Percentiles rank a stretch among this genome's conserved stretches.
phyloP scores from a whole-genome alignment of 2,329 filamentous ascomycete species.

The Septoria petroselini region DNA sequence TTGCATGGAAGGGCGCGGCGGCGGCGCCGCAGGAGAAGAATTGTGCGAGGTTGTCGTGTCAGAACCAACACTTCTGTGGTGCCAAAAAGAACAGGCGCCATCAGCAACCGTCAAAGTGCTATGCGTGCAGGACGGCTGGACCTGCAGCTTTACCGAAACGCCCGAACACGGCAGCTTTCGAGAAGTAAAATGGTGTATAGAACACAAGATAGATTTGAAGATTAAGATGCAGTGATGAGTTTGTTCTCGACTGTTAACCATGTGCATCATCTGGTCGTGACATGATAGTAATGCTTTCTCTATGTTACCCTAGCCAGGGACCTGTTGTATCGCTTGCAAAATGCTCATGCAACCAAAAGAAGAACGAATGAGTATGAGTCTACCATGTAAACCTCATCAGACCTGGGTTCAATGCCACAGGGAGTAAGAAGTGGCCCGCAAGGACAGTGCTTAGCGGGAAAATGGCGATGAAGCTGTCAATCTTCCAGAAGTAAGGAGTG shows the following conservation, averaged over 20 bases:
- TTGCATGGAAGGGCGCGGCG: too few species aligned
- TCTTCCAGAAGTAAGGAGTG: conserved; percentile 55
- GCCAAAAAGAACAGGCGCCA: not conserved
- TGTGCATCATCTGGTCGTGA: conserved; percentile 5
- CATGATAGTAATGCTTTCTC: conserved; percentile 8
- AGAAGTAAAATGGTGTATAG: not conserved
- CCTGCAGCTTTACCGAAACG: not conserved
- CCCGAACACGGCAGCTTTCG: not conserved
- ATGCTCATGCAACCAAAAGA: conserved; percentile 6
- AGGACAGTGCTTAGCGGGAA: conserved; percentile 56
- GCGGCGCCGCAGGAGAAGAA: not conserved
- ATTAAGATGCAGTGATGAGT: not conserved
- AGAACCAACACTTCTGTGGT: too few species aligned
- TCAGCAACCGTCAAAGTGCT: not conserved
- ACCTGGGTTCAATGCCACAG: conserved; percentile 60
- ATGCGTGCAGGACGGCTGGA: conserved; percentile 2
- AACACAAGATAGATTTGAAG: not conserved
- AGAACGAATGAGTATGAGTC: not conserved
- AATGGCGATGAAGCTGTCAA: conserved; percentile 58
- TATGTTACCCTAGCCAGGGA: conserved; percentile 17
- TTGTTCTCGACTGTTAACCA: not conserved
- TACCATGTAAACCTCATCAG: conserved; percentile 63
- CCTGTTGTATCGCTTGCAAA: conserved; percentile 11
- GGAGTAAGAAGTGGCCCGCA: conserved; percentile 56
- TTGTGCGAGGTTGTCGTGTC: too few species aligned